Base-by-base conservation (phyloP, 2,329 filamentous ascomycete genomes). In the Hypoxylon sp. region DNA sequence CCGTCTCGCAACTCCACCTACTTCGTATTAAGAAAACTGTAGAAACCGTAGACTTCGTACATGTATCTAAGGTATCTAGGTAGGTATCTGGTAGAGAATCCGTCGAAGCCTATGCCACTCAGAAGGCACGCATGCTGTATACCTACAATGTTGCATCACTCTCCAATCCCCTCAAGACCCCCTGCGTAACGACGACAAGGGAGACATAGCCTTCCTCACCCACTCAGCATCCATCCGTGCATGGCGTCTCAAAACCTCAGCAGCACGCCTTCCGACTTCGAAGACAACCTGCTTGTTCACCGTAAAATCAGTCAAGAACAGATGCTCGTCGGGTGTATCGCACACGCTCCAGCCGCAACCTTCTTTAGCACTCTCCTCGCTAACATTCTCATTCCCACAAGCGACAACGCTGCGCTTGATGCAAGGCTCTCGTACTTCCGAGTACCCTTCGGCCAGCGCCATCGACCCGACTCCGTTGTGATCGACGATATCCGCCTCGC, bases 301-400 rank as follows among this genome's bases (percentile, higher is more conserved):
- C 0, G 71, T 77, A 30, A 81, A 81, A 0, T 72, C 69, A 37
- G 79, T 78, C 64, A 75, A 78, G 63, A 82, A 84, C 2, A 84
- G 67, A 51, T 80, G 77, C 8, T 76, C 69, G 9, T 76, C 67
- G 1, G 76, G 76, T 2, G 65, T 61, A 2, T 72, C 65, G 60
- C 81, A 83, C 17, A 71, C 44, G 12, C 47, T 15, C 65, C 63
- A 51, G 60, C 17, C 61, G 27, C 48, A 62, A 7, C 62, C 61
- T 40, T 60, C 61, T 13, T 65, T 62, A 30, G 60, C 63, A 12
- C 56, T 61, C 8, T 37, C 47, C 1, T 48, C 61, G 6, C 42
- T 35, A 4, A 63, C 60, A 6, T 56, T 54, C 11, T 59, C 61
- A 1, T 53, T 62, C 20, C 73, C 68, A 7, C 53, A 12, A 34